phyloP scores from a whole-genome alignment of 768 basidiomycete genomes.

The Auriscalpium orientale region DNA sequence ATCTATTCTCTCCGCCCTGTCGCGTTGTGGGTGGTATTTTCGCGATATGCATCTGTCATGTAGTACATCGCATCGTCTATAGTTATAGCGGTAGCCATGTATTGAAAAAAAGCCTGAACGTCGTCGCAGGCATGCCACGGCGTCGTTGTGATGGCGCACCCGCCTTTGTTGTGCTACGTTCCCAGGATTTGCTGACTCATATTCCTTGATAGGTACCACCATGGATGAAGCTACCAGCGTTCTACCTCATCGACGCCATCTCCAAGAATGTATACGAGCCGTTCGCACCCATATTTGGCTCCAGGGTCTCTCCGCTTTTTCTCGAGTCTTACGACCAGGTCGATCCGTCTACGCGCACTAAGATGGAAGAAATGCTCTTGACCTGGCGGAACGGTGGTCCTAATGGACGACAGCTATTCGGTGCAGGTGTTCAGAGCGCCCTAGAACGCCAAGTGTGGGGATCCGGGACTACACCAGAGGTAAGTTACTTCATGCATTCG shows the following conservation, averaged over 20 bases:
- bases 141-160: background rate
- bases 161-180: conserved; percentile 7
- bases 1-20: background rate
- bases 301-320: conserved; percentile 78
- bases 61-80: conserved; percentile 12
- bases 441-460: conserved; percentile 86
- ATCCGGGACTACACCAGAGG: conserved; percentile 29
- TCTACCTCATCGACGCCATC: conserved; percentile 94
- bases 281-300: conserved; percentile 79
- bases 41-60: background rate
- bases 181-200: conserved; percentile 64
- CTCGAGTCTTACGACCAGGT: conserved; percentile 83
- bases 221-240: conserved; percentile 86
- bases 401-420: conserved; percentile 77
- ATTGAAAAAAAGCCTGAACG: background rate
- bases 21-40: conserved; percentile 4
- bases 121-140: background rate
- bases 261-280: conserved; percentile 94
- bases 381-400: conserved; percentile 92
- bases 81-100: background rate
- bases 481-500: conserved; percentile 22
- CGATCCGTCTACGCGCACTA: conserved; percentile 75
- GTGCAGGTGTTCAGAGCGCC: conserved; percentile 65
- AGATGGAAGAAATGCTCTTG: conserved; percentile 96
- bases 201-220: conserved; percentile 62